Evolutionary conservation across 352 stramenopile genomes (phyloP).

Genomic region (Phytophthora citricola): DNA sequence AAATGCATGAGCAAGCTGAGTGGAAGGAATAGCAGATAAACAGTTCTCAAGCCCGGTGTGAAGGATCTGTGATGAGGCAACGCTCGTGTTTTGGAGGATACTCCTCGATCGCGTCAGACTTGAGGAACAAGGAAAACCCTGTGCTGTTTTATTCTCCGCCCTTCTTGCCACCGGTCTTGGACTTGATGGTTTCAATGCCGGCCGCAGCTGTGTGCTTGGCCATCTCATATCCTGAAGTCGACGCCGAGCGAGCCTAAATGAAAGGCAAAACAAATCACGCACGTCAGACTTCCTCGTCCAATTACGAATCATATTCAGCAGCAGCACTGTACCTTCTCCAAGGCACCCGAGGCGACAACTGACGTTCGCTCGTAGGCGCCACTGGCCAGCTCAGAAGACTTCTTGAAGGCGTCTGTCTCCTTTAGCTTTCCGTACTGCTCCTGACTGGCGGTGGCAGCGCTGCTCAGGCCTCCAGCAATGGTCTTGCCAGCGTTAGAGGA

Average conservation of each 20-base stretch:
- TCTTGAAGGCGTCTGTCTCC: slow-evolving; percentile 88
- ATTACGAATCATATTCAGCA: not conserved
- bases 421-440: slow-evolving; percentile 85
- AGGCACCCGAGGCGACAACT: slow-evolving; percentile 65
- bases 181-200: slow-evolving; percentile 80
- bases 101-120: slow-evolving; percentile 13
- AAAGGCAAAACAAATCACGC: not conserved
- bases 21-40: slow-evolving; percentile 21
- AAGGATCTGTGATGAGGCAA: slow-evolving; percentile 17
- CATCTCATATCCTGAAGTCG: slow-evolving; percentile 74
- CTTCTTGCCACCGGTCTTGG: slow-evolving; percentile 77
- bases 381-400: slow-evolving; percentile 68
- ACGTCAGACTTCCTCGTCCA: slow-evolving; percentile 14
- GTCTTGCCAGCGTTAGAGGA: slow-evolving; percentile 75
- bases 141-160: slow-evolving; percentile 40
- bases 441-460: slow-evolving; percentile 63
- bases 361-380: slow-evolving; percentile 68
- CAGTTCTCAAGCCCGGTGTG: slow-evolving; percentile 13
- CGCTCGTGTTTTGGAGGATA: slow-evolving; percentile 19
- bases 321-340: slow-evolving; percentile 61
- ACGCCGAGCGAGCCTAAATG: slow-evolving; percentile 63
- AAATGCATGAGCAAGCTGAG: slow-evolving; percentile 27
- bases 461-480: slow-evolving; percentile 70
- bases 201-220: slow-evolving; percentile 78
- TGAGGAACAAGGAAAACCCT: slow-evolving; percentile 4